phyloP scores from a whole-genome alignment of 441 rosid genomes.

The Euphorbia schlechtendalii region DNA sequence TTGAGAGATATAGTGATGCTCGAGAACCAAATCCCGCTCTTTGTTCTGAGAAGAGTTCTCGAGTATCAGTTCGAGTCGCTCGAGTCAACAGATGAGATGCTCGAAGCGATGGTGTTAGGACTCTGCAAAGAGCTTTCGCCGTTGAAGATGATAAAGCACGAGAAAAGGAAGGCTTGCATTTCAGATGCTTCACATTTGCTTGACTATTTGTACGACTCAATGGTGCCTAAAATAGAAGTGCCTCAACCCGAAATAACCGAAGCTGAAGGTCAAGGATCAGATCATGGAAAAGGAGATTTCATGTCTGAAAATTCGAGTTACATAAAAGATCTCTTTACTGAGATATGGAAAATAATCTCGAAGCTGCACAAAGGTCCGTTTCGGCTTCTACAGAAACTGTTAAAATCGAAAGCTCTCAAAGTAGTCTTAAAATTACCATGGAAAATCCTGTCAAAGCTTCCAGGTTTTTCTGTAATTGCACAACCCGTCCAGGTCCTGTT shows the following conservation, averaged over 20 bases:
- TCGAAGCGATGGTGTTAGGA: slow-evolving; percentile 39
- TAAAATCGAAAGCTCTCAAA: slow-evolving; percentile 29
- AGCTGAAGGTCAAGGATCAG: background rate
- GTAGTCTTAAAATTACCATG: slow-evolving; percentile 39
- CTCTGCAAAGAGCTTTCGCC: slow-evolving; percentile 51
- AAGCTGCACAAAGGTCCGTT: too few species aligned
- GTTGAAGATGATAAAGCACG: slow-evolving; percentile 25
- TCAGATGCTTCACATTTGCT: slow-evolving; percentile 41
- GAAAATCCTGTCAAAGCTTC: slow-evolving; percentile 49
- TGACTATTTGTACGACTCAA: slow-evolving; percentile 44
- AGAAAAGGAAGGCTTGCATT: slow-evolving; percentile 16
- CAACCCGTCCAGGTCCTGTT: slow-evolving; percentile 21
- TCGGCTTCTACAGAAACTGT: slow-evolving; percentile 22
- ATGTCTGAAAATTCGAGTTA: background rate
- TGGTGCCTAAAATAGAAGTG: slow-evolving; percentile 34
- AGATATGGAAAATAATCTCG: too few species aligned
- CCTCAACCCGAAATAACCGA: slow-evolving; percentile 10
- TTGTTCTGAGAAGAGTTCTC: slow-evolving; percentile 40
- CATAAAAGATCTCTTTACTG: slow-evolving; percentile 17
- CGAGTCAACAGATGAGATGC: slow-evolving; percentile 34
- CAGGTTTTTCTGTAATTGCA: slow-evolving; percentile 37
- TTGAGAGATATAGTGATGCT: slow-evolving; percentile 68
- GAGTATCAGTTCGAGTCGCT: slow-evolving; percentile 34
- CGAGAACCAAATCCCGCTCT: slow-evolving; percentile 71
- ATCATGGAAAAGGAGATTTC: too few species aligned